phyloP scores from a whole-genome alignment of 768 basidiomycete genomes.

The Boletellus ananas region DNA sequence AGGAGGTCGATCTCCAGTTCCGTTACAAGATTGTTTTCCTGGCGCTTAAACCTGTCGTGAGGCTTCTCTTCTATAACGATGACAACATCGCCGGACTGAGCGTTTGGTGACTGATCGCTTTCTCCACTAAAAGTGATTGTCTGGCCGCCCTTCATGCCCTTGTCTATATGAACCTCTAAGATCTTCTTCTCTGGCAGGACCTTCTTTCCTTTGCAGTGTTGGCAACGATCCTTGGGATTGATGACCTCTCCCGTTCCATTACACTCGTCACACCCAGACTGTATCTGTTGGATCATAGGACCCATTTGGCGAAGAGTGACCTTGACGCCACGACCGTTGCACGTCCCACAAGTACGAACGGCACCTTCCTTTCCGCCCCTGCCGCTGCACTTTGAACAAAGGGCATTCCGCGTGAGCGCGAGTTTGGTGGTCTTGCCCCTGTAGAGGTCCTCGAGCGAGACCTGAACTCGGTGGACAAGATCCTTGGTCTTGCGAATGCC shows the following conservation, averaged over 20 bases:
- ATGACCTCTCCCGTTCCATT: conserved; percentile 93
- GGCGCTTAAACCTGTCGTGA: conserved; percentile 83
- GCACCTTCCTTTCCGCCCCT: conserved; percentile 98
- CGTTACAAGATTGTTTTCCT: conserved; percentile 80
- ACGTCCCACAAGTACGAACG: conserved; percentile 70
- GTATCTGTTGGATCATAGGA: conserved; percentile 99
- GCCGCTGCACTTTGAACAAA: conserved; percentile 92
- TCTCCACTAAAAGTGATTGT: conserved; percentile 87
- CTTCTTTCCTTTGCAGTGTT: conserved; percentile 93
- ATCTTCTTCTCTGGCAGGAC: conserved; percentile 92
- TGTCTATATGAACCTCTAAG: conserved; percentile 96
- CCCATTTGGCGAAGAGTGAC: conserved; percentile 95
- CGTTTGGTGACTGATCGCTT: conserved; percentile 86
- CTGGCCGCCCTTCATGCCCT: conserved; percentile 94
- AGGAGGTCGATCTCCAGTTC: conserved; percentile 92
- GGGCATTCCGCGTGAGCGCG: conserved; percentile 90
- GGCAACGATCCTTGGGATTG: conserved; percentile 89
- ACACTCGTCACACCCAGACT: conserved; percentile 92
- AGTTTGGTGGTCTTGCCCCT: conserved; percentile 99
- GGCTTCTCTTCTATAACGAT: conserved; percentile 93
- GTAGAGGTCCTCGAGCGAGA: conserved; percentile 98
- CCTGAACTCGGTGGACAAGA: conserved; percentile 93
- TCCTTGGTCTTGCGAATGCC: conserved; percentile 95
- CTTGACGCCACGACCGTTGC: conserved; percentile 88
- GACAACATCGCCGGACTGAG: conserved; percentile 89